Percentiles rank a stretch among this genome's conserved stretches.
Conservation (phyloP, 768 basidiomycete species). For the Amanita exitialis region DNA sequence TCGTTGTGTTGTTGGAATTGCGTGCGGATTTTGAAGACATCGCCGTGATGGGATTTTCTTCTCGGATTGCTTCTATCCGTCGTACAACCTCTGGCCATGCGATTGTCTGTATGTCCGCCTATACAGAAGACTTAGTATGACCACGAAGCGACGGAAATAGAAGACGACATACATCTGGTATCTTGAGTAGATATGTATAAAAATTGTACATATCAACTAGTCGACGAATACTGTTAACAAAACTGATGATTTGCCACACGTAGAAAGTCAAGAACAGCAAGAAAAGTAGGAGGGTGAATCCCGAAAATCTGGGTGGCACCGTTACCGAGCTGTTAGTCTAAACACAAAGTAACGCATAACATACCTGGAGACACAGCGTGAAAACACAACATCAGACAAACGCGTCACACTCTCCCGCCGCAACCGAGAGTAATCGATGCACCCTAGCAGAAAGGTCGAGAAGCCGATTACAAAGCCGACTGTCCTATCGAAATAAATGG, state of each 20-base stretch:
- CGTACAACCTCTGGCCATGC: constrained; percentile 94
- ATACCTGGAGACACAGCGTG: constrained; percentile 77
- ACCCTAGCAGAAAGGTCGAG: constrained; percentile 91
- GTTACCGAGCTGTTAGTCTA: constrained; percentile 1
- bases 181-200: constrained; percentile 86
- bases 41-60: constrained; percentile 89
- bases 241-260: constrained; percentile 77
- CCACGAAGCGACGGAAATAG: constrained; percentile 1
- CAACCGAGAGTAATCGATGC: constrained; percentile 85
- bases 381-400: constrained; percentile 75
- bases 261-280: constrained; percentile 83
- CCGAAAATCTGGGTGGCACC: constrained; percentile 53
- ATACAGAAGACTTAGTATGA: constrained; percentile 7
- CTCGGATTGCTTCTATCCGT: constrained; percentile 80
- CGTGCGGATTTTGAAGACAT: constrained; percentile 52
- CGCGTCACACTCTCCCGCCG: constrained; percentile 53
- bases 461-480: constrained; percentile 98
- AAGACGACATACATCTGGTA: constrained; percentile 72
- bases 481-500: constrained; percentile 48
- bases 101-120: constrained; percentile 97
- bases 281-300: constrained; percentile 77
- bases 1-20: constrained; percentile 49
- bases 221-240: constrained; percentile 63
- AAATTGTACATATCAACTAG: constrained; percentile 93
- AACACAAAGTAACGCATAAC: constrained; percentile 14